These are phyloP conservation scores for Cicer chorassanicum DNA, from an alignment of 306 rosid species.

Conservation along the genomic window DNA sequence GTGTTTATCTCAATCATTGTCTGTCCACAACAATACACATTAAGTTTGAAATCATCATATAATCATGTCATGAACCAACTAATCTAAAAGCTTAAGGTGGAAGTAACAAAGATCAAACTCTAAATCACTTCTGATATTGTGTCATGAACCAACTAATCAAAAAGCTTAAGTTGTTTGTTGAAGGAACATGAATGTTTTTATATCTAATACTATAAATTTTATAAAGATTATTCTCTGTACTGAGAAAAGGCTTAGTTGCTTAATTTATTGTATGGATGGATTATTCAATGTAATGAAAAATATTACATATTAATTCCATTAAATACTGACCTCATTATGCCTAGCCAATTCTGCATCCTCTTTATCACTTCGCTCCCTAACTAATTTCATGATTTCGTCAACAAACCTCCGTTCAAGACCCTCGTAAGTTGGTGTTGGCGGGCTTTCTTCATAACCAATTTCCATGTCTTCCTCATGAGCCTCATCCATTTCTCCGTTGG, in stretches of 20 bases:
- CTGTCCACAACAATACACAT: slow-evolving; percentile 32
- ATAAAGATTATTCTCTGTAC: neutral
- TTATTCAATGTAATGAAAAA: slow-evolving; percentile 1
- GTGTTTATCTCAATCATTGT: slow-evolving; percentile 42
- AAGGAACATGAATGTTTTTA: neutral
- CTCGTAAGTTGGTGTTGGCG: slow-evolving; percentile 42
- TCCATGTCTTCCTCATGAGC: slow-evolving; percentile 47
- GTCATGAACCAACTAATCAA: neutral
- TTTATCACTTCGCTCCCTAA: slow-evolving; percentile 40
- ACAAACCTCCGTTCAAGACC: slow-evolving; percentile 46
- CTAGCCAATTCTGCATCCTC: slow-evolving; percentile 45
- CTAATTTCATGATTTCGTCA: slow-evolving; percentile 44
- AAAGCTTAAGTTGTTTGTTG: neutral
- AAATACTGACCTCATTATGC: slow-evolving; percentile 43
- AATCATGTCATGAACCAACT: neutral
- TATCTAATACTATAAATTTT: neutral
- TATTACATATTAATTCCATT: neutral
- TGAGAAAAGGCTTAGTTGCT: neutral
- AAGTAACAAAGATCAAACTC: neutral
- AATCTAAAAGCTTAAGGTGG: neutral
- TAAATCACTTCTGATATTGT: neutral
- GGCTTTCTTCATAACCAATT: slow-evolving; percentile 46
- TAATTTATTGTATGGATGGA: neutral
- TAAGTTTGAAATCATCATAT: slow-evolving; percentile 21
- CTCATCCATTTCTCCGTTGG: slow-evolving; percentile 23